Base-by-base conservation (phyloP, 2,329 filamentous ascomycete genomes). In the Fusarium oligoseptatum region DNA sequence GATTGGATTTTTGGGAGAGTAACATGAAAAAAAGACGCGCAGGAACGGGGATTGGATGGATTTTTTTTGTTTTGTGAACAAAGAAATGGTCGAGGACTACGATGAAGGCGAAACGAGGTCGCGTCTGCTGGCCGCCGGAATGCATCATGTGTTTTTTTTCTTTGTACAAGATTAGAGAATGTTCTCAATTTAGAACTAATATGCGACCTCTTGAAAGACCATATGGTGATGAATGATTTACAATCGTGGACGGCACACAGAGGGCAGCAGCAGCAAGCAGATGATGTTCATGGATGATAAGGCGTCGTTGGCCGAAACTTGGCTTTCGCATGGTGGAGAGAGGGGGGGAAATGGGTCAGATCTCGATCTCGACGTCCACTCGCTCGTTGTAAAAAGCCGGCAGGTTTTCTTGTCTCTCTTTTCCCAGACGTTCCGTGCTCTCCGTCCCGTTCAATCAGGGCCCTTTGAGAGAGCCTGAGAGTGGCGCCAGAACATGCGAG, bases 281-380 rank as follows among this genome's bases (percentile, higher is more conserved):
- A 73, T 73, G 52, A 71, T 74, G 63, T 60, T 58, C 52, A 70
- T 58, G 17, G 50, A 55, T 60, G 57, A 67, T 73, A 60, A 60
- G 41, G 24, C 27, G 24, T 27, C 50, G 24, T 58, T 37, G 34
- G 41, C 32, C 50, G 56, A 63, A 60, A 72, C 70, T 60, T 68
- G 64, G 64, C 32, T 20, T 32, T 32, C 39, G 17, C 22, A 29
- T 55, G 45, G 34, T 68, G 67, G 70, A 68, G 62, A 50, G 71
- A 34, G 62, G 62, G 67, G 39, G 39, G 37, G 70, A 70, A 58
- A 67, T 73, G 45, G 58, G 48, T 36, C 32, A 74, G 71, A 74
- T 74, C 72, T 74, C 68, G 72, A 74, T 74, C 71, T 72, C 58
- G 58, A 56, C 27, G 17, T 20, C 66, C 67, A 60, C 65, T 55